phyloP scores from a whole-genome alignment of 352 stramenopile genomes.

The Globisporangium nodosum region DNA sequence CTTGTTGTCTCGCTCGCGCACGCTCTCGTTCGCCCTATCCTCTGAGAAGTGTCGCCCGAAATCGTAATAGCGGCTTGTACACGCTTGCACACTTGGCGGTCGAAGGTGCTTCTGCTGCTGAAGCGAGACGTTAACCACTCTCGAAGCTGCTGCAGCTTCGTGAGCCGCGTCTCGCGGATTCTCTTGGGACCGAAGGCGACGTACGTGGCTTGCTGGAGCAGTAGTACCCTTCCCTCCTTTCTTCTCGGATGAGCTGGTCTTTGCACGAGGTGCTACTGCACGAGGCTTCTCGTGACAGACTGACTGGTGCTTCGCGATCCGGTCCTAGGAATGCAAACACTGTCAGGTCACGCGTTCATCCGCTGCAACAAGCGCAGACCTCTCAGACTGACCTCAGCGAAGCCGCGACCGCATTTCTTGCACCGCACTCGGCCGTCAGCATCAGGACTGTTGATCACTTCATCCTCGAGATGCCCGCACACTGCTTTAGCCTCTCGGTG shows the following conservation, averaged over 20 bases:
- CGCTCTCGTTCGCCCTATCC: not conserved
- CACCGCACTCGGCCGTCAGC: conserved; percentile 52
- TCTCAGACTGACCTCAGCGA: conserved; percentile 19
- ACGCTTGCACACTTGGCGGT: not conserved
- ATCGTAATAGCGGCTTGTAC: conserved; percentile 5
- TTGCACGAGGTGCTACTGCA: too few species aligned
- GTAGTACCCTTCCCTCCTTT: conserved; percentile 5
- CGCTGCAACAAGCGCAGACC: not conserved
- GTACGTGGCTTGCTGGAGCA: not conserved
- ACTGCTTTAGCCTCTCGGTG: not conserved
- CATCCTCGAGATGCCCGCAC: not conserved
- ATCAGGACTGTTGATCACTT: conserved; percentile 36
- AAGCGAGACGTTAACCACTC: not conserved
- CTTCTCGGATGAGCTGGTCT: too few species aligned
- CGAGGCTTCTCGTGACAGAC: conserved; percentile 27
- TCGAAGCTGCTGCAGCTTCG: not conserved
- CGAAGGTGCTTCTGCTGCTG: not conserved
- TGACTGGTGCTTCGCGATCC: conserved; percentile 65
- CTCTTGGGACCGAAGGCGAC: not conserved
- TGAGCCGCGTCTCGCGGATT: not conserved
- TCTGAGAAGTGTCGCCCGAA: conserved; percentile 1
- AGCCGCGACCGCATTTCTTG: conserved; percentile 44
- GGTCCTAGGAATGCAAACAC: conserved; percentile 19
- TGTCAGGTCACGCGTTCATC: not conserved
- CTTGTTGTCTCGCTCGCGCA: conserved; percentile 5